These are phyloP conservation scores for Kodamaea kakaduensis DNA, from an alignment of 805 yeast species.

Conservation along the genomic window DNA sequence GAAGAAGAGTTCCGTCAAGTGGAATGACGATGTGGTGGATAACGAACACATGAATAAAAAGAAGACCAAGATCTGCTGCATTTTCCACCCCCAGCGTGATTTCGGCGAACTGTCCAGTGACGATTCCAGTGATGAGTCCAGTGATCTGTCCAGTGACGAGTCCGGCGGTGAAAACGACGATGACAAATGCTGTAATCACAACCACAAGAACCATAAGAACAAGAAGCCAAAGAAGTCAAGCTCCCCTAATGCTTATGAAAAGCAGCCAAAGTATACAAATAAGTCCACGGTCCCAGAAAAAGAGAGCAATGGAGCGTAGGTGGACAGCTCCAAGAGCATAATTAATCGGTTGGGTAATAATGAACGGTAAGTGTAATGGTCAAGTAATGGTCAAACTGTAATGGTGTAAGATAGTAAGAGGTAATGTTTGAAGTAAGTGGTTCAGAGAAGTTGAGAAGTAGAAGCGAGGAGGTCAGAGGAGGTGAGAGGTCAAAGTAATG, in stretches of 20 bases:
- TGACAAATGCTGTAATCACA: slow-evolving; percentile 22
- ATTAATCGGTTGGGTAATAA: too few relatives aligned
- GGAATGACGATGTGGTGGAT: slow-evolving; percentile 86
- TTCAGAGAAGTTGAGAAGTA: background rate
- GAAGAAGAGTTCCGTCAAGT: slow-evolving; percentile 56
- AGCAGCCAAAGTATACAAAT: slow-evolving; percentile 64
- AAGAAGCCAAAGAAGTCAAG: slow-evolving; percentile 23
- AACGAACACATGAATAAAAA: slow-evolving; percentile 87
- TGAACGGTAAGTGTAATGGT: background rate
- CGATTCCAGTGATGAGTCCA: slow-evolving; percentile 25
- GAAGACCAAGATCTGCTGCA: slow-evolving; percentile 87
- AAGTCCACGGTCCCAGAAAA: slow-evolving; percentile 8
- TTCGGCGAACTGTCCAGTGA: slow-evolving; percentile 44
- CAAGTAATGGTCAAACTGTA: background rate
- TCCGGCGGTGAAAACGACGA: slow-evolving; percentile 39
- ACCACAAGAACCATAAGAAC: slow-evolving; percentile 18
- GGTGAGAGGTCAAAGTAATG: too few relatives aligned
- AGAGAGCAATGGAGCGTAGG: background rate
- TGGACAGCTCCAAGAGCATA: too few relatives aligned
- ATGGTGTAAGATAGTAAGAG: background rate
- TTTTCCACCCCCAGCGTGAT: slow-evolving; percentile 71
- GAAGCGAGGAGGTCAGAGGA: too few relatives aligned
- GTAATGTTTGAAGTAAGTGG: background rate
- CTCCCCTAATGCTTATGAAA: slow-evolving; percentile 81
- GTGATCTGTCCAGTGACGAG: slow-evolving; percentile 20